Percentiles rank a stretch among this genome's conserved stretches.
Conservation (phyloP, 768 basidiomycete genomes). For the Gyrodon lividus region DNA sequence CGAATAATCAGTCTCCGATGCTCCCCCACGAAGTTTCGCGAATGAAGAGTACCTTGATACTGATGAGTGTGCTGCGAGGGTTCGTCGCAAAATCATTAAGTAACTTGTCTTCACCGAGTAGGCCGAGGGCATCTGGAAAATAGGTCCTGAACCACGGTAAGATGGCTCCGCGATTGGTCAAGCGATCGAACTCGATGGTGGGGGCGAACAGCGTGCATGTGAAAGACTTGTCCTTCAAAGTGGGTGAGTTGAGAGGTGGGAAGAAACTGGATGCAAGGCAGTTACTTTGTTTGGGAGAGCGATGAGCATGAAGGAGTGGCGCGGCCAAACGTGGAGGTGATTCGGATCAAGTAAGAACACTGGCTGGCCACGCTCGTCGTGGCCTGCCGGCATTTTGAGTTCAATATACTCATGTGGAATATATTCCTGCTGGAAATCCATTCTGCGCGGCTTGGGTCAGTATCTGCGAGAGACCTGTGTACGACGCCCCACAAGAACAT, state of each 20-base stretch:
- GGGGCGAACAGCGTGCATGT: slow-evolving; percentile 96
- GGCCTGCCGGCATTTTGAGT: slow-evolving; percentile 88
- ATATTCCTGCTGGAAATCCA: slow-evolving; percentile 94
- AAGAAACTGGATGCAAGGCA: slow-evolving; percentile 22
- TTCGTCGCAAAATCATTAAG: slow-evolving; percentile 78
- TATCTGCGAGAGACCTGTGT: slow-evolving; percentile 17
- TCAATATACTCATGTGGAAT: slow-evolving; percentile 96
- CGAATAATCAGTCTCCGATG: slow-evolving; percentile 17
- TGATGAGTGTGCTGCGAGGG: slow-evolving; percentile 87
- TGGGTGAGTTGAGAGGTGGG: slow-evolving; percentile 24
- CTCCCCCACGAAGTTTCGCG: slow-evolving; percentile 16
- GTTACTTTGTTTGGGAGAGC: slow-evolving; percentile 94
- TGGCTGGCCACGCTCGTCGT: slow-evolving; percentile 55
- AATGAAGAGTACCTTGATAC: slow-evolving; percentile 73
- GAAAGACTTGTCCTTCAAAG: slow-evolving; percentile 86
- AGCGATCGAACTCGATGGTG: slow-evolving; percentile 66
- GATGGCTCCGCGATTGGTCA: slow-evolving; percentile 56
- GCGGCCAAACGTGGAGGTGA: slow-evolving; percentile 99
- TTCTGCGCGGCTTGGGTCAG: slow-evolving; percentile 49
- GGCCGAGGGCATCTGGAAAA: slow-evolving; percentile 84
- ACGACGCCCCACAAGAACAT: slow-evolving; percentile 8
- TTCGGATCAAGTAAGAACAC: slow-evolving; percentile 87
- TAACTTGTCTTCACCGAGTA: slow-evolving; percentile 80
- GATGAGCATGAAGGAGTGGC: slow-evolving; percentile 99
- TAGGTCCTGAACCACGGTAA: slow-evolving; percentile 75